Evolutionary conservation across 2,329 filamentous ascomycete genomes (phyloP).

Genomic region (Claviceps paspali): DNA sequence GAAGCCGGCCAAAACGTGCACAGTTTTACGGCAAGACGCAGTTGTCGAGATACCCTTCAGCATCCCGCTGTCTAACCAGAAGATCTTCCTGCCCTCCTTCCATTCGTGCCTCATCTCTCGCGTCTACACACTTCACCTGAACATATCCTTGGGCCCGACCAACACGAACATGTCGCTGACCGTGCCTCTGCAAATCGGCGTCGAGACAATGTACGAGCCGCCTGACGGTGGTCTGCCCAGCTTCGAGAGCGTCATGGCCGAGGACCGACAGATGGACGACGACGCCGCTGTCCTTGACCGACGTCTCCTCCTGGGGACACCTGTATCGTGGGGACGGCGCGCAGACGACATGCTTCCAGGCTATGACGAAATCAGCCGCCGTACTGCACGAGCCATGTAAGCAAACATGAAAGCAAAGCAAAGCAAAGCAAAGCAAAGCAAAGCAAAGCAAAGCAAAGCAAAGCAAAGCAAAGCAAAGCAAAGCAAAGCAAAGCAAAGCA

Average conservation of each 20-base stretch:
- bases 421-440: no score
- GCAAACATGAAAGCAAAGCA: no score
- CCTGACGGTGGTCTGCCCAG: slow-evolving; percentile 25
- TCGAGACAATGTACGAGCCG: slow-evolving; percentile 22
- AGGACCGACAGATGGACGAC: slow-evolving; percentile 25
- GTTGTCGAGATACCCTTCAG: slow-evolving; percentile 31
- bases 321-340: no score
- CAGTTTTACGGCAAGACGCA: slow-evolving; percentile 25
- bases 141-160: slow-evolving; percentile 25
- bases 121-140: slow-evolving; percentile 36
- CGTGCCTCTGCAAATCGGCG: slow-evolving; percentile 36
- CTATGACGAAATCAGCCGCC: slow-evolving; percentile 20
- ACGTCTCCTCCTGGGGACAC: no score
- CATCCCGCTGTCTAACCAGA: slow-evolving; percentile 30
- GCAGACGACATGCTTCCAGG: slow-evolving; percentile 22
- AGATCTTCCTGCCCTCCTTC: slow-evolving; percentile 40
- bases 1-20: slow-evolving; percentile 14
- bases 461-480: no score
- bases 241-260: slow-evolving; percentile 32
- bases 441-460: no score
- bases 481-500: no score
- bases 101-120: slow-evolving; percentile 42
- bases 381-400: no score
- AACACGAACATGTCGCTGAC: slow-evolving; percentile 28
- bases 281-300: slow-evolving; percentile 28